Base-by-base conservation (phyloP, 2,329 filamentous ascomycete genomes). In the Xylariaceae sp. region DNA sequence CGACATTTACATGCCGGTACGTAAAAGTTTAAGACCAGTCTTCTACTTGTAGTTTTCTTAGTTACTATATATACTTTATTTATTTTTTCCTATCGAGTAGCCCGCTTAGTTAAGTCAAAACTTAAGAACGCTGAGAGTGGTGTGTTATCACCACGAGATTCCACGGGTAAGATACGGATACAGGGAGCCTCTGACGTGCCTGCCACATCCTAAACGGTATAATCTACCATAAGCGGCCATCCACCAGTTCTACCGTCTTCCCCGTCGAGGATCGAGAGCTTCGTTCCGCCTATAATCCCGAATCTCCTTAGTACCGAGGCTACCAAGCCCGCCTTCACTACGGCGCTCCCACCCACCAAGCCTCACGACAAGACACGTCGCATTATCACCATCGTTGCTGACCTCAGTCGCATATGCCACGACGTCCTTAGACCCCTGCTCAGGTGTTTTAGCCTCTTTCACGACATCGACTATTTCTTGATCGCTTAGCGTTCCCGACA, bases 391-490 rank as follows among this genome's bases (percentile, higher is more conserved):
- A 68, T 79, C 80, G 14, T 66, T 79, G 23, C 85, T 87, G 3
- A 96, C 90, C 75, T 98, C 95, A 0, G 91, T 95, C 0, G 94
- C 92, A 74, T 95, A 97, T 53, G 86, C 85, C 24, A 96, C 91
- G 6, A 99, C 85, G 60, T 88, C 86, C 56, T 82, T 82, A 1
- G 92, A 87, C 3, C 87, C 95, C 71, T 96, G 86, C 65, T 96
- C 94, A 0, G 95, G 95, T 0, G 94, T 98, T 69, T 83, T 87
- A 4, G 92, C 91, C 75, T 99, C 95, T 74, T 98, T 98, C 68
- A 98, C 82, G 28, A 98, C 87, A 71, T 99, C 95, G 26, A 97
- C 93, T 60, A 98, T 92, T 76, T 99, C 95, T 76, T 98, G 94
- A 70, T 99, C 95, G 53, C 83, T 86, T 19, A 98, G 79, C 14